Evolutionary conservation across 2,329 filamentous ascomycete species (phyloP).

Genomic region (Nigrograna mackinnonii): DNA sequence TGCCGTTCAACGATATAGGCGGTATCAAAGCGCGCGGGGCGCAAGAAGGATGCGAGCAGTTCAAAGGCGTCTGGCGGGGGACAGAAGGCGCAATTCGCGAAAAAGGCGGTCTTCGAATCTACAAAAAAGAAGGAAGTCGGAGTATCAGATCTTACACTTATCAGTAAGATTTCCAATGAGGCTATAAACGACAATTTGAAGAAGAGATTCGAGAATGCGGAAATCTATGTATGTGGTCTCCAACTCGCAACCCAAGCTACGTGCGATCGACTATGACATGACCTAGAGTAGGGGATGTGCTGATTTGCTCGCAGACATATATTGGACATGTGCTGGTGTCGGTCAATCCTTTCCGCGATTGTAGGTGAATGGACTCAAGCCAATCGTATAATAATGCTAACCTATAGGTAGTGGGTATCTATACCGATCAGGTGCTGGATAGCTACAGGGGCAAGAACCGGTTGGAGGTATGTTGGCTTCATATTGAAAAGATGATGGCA

Average conservation of each 20-base stretch:
- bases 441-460: conserved; percentile 97
- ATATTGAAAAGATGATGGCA: not conserved
- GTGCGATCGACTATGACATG: not conserved
- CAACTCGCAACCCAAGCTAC: conserved; percentile 1
- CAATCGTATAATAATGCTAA: conserved; percentile 36
- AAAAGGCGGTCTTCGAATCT: conserved; percentile 94
- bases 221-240: conserved; percentile 76
- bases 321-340: conserved; percentile 99
- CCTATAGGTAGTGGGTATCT: conserved; percentile 76
- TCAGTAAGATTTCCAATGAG: conserved; percentile 99
- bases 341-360: conserved; percentile 95
- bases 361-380: conserved; percentile 47
- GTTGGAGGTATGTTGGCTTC: conserved; percentile 61
- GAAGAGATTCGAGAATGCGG: conserved; percentile 94
- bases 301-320: conserved; percentile 69
- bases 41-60: conserved; percentile 57
- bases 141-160: conserved; percentile 93
- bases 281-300: conserved; percentile 5
- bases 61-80: conserved; percentile 48
- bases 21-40: conserved; percentile 61
- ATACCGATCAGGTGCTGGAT: conserved; percentile 90
- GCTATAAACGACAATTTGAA: conserved; percentile 99
- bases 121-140: conserved; percentile 99
- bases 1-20: conserved; percentile 42
- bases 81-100: conserved; percentile 69